Base-by-base conservation (phyloP, 164 flowering plant species). In the Magnolia officinalis region DNA sequence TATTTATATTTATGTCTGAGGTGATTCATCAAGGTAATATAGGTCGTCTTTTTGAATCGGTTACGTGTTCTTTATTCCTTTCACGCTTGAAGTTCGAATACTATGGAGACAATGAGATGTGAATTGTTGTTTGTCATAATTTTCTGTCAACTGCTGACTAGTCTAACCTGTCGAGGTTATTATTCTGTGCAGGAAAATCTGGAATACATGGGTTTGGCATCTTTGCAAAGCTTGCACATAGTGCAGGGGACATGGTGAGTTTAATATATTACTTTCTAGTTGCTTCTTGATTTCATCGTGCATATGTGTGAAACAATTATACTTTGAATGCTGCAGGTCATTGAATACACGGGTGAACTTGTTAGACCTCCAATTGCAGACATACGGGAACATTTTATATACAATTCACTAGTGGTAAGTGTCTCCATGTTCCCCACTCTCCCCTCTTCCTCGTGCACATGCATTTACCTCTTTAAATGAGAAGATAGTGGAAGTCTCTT, bases 181-280 rank as follows among this genome's bases (percentile, higher is more conserved):
- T 37, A 37, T 37, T 37, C 29, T 29, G 50, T 80, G 13, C 76
- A 95, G 99, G 99, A 50, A 96, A 96, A 86, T 96, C 99, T 37
- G 85, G 91, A 75, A 96, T 96, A 79, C 99, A 96, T 85, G 98
- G 99, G 72, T 94, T 90, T 85, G 99, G 99, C 66, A 89, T 96
- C 75, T 96, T 96, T 82, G 85, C 99, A 24, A 96, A 92, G 83
- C 91, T 77, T 72, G 91, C 91, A 64, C 97, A 92, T 80, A 88
- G 80, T 82, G 97, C 97, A 2, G 98, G 99, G 61, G 99, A 96
- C 84, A 96, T 96, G 99, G 99, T 96, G 84, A 72, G 31, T 29
- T 59, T 37, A 45, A 61, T 72, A 16, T 51, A 29, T 50, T 50
- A 31, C 66, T 18, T 49, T 75, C 45, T 72, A 72, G 61, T 11